phyloP scores from a whole-genome alignment of 2,329 filamentous ascomycete genomes.

The Xylaria sp. region DNA sequence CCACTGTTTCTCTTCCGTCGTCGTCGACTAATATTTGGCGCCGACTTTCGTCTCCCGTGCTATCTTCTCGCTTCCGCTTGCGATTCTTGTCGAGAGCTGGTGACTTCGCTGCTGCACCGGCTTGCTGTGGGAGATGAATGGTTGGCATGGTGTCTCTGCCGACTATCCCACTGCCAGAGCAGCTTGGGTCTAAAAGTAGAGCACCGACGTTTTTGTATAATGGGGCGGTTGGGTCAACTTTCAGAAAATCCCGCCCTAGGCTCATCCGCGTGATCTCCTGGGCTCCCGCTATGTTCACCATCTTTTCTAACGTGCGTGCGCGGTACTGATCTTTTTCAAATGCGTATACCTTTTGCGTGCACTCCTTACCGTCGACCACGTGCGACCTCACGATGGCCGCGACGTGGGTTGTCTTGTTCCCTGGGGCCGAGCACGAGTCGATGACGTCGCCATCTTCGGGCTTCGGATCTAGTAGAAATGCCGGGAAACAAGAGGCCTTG shows the following conservation, averaged over 20 bases:
- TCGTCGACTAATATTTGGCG: constrained; percentile 62
- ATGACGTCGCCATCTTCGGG: constrained; percentile 78
- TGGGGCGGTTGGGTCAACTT: constrained; percentile 71
- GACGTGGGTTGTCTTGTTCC: constrained; percentile 96
- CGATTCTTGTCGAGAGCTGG: constrained; percentile 44
- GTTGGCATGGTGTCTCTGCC: constrained; percentile 82
- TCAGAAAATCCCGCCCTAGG: constrained; percentile 82
- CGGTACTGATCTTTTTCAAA: constrained; percentile 81
- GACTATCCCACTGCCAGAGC: constrained; percentile 94
- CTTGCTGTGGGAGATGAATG: constrained; percentile 65
- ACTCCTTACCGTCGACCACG: constrained; percentile 49
- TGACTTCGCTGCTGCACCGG: constrained; percentile 50
- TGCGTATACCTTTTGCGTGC: constrained; percentile 69
- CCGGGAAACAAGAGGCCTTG: constrained; percentile 96
- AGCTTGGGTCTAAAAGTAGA: constrained; percentile 90
- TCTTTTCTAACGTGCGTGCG: constrained; percentile 81
- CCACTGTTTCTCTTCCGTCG: constrained; percentile 62
- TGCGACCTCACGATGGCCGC: constrained; percentile 74
- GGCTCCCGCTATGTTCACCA: constrained; percentile 82
- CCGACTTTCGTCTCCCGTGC: constrained; percentile 31
- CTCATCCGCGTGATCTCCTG: constrained; percentile 73
- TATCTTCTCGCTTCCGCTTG: constrained; percentile 60
- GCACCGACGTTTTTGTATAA: constrained; percentile 78
- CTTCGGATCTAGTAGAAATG: constrained; percentile 80
- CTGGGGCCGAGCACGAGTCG: constrained; percentile 94